Evolutionary conservation across 805 yeast species (phyloP).

Genomic region (Metschnikowia dekortorum): DNA sequence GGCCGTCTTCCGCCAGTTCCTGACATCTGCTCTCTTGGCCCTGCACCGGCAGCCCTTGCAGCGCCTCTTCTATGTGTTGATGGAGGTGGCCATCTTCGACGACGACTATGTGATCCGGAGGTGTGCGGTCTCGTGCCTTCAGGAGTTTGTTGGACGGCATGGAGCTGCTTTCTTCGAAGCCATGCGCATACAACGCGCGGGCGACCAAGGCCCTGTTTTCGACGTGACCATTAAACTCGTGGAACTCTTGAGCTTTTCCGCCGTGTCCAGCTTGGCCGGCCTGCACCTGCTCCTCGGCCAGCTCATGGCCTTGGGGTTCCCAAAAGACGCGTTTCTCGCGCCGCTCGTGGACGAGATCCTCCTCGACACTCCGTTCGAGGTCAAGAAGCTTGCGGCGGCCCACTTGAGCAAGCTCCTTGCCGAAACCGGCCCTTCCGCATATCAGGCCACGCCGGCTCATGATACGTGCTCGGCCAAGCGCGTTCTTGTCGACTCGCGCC

Average conservation of each 20-base stretch:
- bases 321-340: slow-evolving; percentile 23
- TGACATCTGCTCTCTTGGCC: slow-evolving; percentile 13
- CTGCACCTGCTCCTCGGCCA: slow-evolving; percentile 16
- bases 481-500: not conserved
- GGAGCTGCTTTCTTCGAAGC: slow-evolving; percentile 26
- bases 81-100: slow-evolving; percentile 62
- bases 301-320: slow-evolving; percentile 24
- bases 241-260: slow-evolving; percentile 51
- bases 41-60: slow-evolving; percentile 16
- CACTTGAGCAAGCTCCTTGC: slow-evolving; percentile 22
- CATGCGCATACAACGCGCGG: not conserved
- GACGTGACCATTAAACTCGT: slow-evolving; percentile 39
- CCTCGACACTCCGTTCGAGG: slow-evolving; percentile 28
- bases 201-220: slow-evolving; percentile 2
- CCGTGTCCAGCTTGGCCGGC: slow-evolving; percentile 18
- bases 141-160: slow-evolving; percentile 78
- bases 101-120: slow-evolving; percentile 68
- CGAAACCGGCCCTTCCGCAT: not conserved
- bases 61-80: slow-evolving; percentile 31
- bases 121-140: slow-evolving; percentile 83
- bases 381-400: slow-evolving; percentile 39
- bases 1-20: slow-evolving; percentile 54
- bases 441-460: not conserved
- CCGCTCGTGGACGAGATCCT: slow-evolving; percentile 28
- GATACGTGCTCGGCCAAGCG: not conserved